Evolutionary conservation across 192 early-diverging fungal genomes (phyloP).

Genomic region (Chytriomyces sp.): DNA sequence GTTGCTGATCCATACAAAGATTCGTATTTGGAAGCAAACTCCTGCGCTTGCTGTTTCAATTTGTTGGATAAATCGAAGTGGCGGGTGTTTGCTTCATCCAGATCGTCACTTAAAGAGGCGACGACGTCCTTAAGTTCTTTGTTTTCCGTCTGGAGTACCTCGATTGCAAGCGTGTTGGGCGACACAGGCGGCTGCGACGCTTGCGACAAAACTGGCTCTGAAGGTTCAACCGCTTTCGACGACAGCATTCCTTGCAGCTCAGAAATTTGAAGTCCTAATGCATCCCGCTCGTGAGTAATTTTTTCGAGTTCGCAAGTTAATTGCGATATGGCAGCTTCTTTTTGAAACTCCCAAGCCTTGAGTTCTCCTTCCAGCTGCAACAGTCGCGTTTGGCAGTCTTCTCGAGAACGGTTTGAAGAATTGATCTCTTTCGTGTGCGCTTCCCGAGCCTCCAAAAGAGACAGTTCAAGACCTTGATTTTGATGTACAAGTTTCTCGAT

Average conservation of each 20-base stretch:
- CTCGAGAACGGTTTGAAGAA: not conserved
- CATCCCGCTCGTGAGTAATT: not conserved
- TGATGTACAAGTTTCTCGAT: not conserved
- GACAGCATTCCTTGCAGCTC: not conserved
- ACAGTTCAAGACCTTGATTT: not conserved
- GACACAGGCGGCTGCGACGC: not conserved
- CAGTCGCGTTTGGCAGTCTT: not conserved
- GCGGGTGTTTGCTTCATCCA: not conserved
- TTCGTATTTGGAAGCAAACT: not conserved
- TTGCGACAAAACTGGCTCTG: not conserved
- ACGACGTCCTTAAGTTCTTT: not conserved
- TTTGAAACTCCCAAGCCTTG: not conserved
- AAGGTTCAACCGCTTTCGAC: not conserved
- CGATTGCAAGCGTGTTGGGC: not conserved
- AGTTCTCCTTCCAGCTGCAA: not conserved
- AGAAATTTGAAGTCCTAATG: not conserved
- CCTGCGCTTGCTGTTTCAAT: slow-evolving; percentile 1
- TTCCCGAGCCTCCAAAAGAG: not conserved
- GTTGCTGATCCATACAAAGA: not conserved
- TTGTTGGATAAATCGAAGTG: not conserved
- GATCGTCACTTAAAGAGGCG: slow-evolving; percentile 17
- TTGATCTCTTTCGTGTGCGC: not conserved
- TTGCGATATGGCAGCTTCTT: not conserved
- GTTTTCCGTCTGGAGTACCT: slow-evolving; percentile 12
- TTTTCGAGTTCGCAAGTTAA: not conserved